Conservation (phyloP, 1,139 yeast species). For the Yamadazyma buinensis region DNA sequence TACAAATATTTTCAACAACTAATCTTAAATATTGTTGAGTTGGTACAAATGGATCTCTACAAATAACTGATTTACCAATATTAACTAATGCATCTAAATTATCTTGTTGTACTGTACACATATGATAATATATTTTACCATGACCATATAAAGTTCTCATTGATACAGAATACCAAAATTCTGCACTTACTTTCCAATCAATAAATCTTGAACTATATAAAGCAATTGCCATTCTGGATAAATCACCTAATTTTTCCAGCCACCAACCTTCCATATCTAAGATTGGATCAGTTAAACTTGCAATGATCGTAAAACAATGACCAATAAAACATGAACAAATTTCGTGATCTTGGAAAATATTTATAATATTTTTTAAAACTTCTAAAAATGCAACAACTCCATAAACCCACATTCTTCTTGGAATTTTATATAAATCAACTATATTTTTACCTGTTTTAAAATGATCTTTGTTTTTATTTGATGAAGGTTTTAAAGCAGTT, state of each 20-base stretch:
- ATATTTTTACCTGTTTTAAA: conserved; percentile 73
- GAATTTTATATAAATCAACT: conserved; percentile 71
- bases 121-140: conserved; percentile 76
- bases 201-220: conserved; percentile 70
- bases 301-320: conserved; percentile 49
- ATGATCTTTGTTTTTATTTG: conserved; percentile 35
- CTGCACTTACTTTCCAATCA: conserved; percentile 79
- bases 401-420: conserved; percentile 78
- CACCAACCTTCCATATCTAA: conserved; percentile 71
- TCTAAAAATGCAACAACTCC: conserved; percentile 76
- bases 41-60: conserved; percentile 80
- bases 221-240: conserved; percentile 81
- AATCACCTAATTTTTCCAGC: conserved; percentile 72
- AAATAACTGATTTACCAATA: conserved; percentile 71
- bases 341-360: conserved; percentile 50
- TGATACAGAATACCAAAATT: conserved; percentile 70
- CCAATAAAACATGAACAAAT: conserved; percentile 46
- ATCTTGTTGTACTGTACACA: conserved; percentile 80
- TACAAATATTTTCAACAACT: conserved; percentile 74
- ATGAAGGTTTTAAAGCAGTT: conserved; percentile 63
- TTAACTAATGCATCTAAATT: conserved; percentile 75
- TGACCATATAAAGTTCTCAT: conserved; percentile 72
- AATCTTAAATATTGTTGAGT: conserved; percentile 70
- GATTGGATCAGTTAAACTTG: conserved; percentile 49
- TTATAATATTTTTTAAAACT: conserved; percentile 70